phyloP scores from a whole-genome alignment of 2,329 filamentous ascomycete genomes.

The Tolypocladium amazonense region DNA sequence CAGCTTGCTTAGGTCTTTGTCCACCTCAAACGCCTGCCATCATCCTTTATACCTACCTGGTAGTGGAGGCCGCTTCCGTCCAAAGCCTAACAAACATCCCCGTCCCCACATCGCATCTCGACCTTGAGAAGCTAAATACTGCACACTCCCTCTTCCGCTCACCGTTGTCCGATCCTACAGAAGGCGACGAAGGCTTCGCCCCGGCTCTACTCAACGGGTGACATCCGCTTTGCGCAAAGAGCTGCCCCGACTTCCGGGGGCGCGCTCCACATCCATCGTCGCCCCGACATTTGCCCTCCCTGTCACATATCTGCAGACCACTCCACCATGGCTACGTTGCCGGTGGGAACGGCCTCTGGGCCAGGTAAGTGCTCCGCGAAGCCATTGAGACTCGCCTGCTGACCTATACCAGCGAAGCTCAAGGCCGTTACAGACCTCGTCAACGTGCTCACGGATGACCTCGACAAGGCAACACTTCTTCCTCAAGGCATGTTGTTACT shows the following conservation, averaged over 20 bases:
- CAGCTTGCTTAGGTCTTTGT: background rate
- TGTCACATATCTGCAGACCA: background rate
- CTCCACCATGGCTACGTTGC: conserved; percentile 11
- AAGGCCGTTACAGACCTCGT: conserved; percentile 57
- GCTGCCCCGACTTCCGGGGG: background rate
- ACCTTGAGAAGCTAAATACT: background rate
- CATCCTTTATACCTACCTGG: too few relatives aligned
- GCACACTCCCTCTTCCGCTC: background rate
- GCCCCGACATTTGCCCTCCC: background rate
- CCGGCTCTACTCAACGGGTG: background rate
- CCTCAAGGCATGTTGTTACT: conserved; percentile 40
- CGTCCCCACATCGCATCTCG: background rate
- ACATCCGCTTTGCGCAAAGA: background rate
- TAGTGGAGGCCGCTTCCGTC: background rate
- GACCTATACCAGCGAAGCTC: conserved; percentile 37
- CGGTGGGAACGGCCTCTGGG: conserved; percentile 25
- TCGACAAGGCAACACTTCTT: conserved; percentile 46
- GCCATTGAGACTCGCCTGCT: background rate
- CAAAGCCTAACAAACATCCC: background rate
- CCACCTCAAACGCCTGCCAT: background rate
- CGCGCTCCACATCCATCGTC: background rate
- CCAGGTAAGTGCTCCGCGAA: conserved; percentile 23
- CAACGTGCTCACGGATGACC: conserved; percentile 48
- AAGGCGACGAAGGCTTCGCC: background rate
- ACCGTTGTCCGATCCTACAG: background rate